phyloP scores from a whole-genome alignment of 176 grass and related monocot genomes.

The Aegilops tauschii region DNA sequence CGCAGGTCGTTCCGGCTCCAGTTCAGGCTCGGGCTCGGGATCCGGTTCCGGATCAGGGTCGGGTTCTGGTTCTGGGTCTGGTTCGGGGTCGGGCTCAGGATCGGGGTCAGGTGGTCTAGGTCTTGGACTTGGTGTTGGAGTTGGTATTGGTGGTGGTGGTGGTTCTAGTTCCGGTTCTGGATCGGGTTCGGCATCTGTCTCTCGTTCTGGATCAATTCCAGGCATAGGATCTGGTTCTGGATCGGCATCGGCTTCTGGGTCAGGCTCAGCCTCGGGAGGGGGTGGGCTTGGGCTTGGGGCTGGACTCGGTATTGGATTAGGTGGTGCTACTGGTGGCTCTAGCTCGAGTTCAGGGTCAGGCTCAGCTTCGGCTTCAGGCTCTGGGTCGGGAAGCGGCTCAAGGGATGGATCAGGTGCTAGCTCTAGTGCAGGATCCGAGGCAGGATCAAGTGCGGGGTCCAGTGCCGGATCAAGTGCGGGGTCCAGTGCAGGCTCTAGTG shows the following conservation, averaged over 20 bases:
- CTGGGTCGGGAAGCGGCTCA: neutral
- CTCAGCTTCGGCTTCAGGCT: neutral
- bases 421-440: neutral
- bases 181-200: neutral
- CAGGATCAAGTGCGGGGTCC: neutral
- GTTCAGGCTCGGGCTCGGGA: slow-evolving; percentile 17
- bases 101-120: slow-evolving; percentile 41
- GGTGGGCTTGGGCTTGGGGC: neutral
- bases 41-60: slow-evolving; percentile 23
- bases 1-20: slow-evolving; percentile 21
- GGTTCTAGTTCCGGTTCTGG: slow-evolving; percentile 1
- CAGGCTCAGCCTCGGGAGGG: neutral
- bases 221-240: neutral
- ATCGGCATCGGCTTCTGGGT: slow-evolving; percentile 26
- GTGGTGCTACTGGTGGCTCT: neutral
- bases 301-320: slow-evolving; percentile 23
- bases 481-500: neutral
- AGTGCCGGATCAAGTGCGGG: neutral
- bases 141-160: slow-evolving; percentile 38
- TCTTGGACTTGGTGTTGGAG: slow-evolving; percentile 41
- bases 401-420: neutral
- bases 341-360: neutral
- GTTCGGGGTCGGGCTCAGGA: slow-evolving; percentile 23
- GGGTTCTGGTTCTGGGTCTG: neutral
- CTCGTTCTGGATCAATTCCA: neutral